These are phyloP conservation scores for Williopsis jadinii DNA, from an alignment of 1,139 yeast species.

Conservation along the genomic window DNA sequence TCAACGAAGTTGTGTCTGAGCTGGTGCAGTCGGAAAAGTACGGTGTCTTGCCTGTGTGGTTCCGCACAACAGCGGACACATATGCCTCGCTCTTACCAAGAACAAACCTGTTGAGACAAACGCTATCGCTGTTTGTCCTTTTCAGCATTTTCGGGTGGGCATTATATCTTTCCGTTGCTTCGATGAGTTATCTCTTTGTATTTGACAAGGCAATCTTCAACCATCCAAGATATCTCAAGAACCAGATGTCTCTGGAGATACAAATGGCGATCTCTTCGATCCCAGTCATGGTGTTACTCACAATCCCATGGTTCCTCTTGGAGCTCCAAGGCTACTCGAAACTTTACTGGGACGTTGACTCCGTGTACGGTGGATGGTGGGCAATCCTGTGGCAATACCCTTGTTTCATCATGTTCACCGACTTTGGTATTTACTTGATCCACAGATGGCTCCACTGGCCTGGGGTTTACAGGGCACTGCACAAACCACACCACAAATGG, in stretches of 20 bases:
- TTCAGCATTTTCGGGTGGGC: constrained; percentile 82
- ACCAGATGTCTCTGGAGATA: constrained; percentile 83
- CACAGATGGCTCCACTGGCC: constrained; percentile 96
- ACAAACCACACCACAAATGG: constrained; percentile 99
- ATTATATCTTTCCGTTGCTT: constrained; percentile 70
- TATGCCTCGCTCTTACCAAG: constrained; percentile 62
- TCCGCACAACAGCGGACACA: constrained; percentile 46
- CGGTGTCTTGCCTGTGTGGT: constrained; percentile 41
- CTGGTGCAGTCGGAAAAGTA: constrained; percentile 28
- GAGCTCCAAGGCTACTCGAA: constrained; percentile 81
- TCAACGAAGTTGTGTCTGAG: constrained; percentile 18
- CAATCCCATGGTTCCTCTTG: constrained; percentile 81
- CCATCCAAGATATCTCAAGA: constrained; percentile 92
- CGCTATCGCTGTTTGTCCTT: constrained; percentile 57
- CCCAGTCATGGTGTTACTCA: constrained; percentile 80
- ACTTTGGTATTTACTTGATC: constrained; percentile 82
- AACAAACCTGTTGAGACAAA: constrained; percentile 66
- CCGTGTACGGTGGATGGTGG: constrained; percentile 62
- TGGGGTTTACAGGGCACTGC: constrained; percentile 70
- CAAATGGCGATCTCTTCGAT: constrained; percentile 71
- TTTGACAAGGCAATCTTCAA: constrained; percentile 87
- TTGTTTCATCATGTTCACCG: constrained; percentile 82
- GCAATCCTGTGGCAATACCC: constrained; percentile 64
- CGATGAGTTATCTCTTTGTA: constrained; percentile 63
- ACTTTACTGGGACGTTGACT: constrained; percentile 60